These are phyloP conservation scores for Pezizomycotina sp. DNA, from an alignment of 2,329 filamentous ascomycete species.

Conservation along the genomic window DNA sequence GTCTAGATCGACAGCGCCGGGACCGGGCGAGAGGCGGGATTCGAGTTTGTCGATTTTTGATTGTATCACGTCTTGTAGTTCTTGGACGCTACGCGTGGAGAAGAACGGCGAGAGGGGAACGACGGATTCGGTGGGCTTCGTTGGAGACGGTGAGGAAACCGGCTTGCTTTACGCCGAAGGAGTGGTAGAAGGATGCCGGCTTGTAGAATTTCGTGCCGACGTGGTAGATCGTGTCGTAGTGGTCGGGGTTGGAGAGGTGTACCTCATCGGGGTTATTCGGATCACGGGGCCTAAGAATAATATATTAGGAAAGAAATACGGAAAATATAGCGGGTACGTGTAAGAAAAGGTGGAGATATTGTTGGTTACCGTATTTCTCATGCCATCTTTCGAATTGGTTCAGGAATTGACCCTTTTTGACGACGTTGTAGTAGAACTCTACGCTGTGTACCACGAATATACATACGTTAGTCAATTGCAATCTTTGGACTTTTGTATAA, in stretches of 20 bases:
- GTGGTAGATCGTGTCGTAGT: conserved; percentile 22
- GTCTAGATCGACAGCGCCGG: conserved; percentile 3
- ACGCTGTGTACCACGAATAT: conserved; percentile 11
- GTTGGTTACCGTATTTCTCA: conserved; percentile 9
- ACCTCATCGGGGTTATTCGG: conserved; percentile 30
- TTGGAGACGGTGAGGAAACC: conserved; percentile 10
- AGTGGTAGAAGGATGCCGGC: conserved; percentile 9
- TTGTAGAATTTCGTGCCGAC: conserved; percentile 16
- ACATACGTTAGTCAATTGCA: conserved; percentile 25
- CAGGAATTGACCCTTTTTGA: conserved; percentile 3
- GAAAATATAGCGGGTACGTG: neutral
- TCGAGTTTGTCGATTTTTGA: conserved; percentile 10
- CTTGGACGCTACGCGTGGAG: conserved; percentile 11
- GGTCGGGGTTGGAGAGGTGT: conserved; percentile 25
- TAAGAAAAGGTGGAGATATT: no score
- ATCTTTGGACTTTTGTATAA: no score
- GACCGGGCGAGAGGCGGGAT: conserved; percentile 2
- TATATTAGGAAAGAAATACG: neutral
- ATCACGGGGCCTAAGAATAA: conserved; percentile 27
- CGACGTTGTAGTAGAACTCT: no score
- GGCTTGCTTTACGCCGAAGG: conserved; percentile 4
- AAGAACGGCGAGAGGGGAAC: conserved; percentile 12
- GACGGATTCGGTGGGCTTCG: conserved; percentile 11
- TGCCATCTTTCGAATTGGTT: conserved; percentile 6
- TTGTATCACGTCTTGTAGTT: conserved; percentile 13